These are phyloP conservation scores for Sphagnurus paluster DNA, from an alignment of 1,284 basidiomycete species.

Conservation along the genomic window DNA sequence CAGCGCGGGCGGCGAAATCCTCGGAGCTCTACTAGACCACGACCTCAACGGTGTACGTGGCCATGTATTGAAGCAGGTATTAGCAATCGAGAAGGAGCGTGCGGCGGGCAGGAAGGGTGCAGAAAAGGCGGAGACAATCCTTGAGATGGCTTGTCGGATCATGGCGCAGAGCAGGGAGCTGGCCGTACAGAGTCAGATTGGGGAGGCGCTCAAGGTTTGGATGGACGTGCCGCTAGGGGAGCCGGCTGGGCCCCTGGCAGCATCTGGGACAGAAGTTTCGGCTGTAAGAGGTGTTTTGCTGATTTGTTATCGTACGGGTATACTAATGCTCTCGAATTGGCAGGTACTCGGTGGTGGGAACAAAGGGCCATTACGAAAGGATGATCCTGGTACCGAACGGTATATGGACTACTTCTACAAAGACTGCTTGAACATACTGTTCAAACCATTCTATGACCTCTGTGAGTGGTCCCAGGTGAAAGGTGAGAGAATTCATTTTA, in stretches of 20 bases:
- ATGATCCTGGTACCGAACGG: constrained; percentile 83
- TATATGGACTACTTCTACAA: constrained; percentile 95
- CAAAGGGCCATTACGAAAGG: constrained; percentile 55
- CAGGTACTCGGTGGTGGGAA: constrained; percentile 35
- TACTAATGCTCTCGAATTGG: constrained; percentile 2
- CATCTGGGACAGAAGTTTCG: constrained; percentile 24
- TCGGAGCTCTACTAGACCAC: constrained; percentile 88
- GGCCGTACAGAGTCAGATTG: constrained; percentile 88
- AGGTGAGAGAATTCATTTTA: constrained; percentile 40
- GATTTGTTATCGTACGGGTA: constrained; percentile 4
- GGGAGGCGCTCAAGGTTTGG: constrained; percentile 86
- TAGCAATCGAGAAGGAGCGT: constrained; percentile 62
- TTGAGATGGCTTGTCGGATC: constrained; percentile 75
- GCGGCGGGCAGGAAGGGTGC: constrained; percentile 52
- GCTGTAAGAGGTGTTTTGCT: constrained; percentile 12
- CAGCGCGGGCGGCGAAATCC: constrained; percentile 85
- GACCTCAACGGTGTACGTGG: constrained; percentile 85
- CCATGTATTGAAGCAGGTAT: constrained; percentile 82
- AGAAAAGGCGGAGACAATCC: constrained; percentile 71
- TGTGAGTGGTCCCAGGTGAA: constrained; percentile 71
- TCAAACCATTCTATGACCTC: constrained; percentile 78
- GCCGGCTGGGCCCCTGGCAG: constrained; percentile 25
- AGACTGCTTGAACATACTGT: constrained; percentile 70
- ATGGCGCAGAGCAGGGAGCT: constrained; percentile 80
- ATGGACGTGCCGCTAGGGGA: constrained; percentile 67